These are phyloP conservation scores for Iris macrosiphon DNA, from an alignment of 106 monocot genomes.

Conservation along the genomic window DNA sequence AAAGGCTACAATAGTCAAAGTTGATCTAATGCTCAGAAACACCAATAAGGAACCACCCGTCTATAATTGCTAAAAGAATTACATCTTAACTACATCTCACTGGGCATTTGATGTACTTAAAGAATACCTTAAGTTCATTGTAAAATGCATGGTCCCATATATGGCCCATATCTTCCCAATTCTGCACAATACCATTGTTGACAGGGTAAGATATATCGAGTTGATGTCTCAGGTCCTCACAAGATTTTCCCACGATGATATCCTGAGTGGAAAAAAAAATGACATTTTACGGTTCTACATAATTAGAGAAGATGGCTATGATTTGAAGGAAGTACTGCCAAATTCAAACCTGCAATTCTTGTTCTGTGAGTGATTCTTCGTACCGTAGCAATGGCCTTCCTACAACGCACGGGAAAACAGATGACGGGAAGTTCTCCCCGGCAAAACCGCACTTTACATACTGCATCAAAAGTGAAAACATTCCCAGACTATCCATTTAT, in stretches of 20 bases:
- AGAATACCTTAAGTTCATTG: constrained; percentile 73
- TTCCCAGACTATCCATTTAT: background rate
- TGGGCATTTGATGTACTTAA: constrained; percentile 7
- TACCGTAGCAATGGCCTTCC: constrained; percentile 94
- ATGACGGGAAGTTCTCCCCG: constrained; percentile 93
- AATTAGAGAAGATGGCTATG: background rate
- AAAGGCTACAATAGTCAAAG: too few relatives aligned
- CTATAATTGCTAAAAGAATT: too few relatives aligned
- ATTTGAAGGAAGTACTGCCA: background rate
- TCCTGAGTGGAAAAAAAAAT: constrained; percentile 34
- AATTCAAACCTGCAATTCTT: constrained; percentile 67
- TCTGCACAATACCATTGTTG: constrained; percentile 94
- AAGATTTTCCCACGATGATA: constrained; percentile 87
- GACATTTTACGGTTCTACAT: background rate
- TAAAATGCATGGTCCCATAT: constrained; percentile 94
- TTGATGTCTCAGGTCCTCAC: constrained; percentile 71
- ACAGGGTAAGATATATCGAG: constrained; percentile 94
- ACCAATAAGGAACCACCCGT: too few relatives aligned
- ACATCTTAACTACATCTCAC: too few relatives aligned
- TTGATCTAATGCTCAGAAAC: too few relatives aligned
- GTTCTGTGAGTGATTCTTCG: constrained; percentile 87
- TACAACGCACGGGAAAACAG: constrained; percentile 92
- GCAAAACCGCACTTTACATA: constrained; percentile 99
- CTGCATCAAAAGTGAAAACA: too few relatives aligned
- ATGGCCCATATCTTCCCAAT: constrained; percentile 98